Evolutionary conservation across 2,329 filamentous ascomycete species (phyloP), one percentile per base, ranked within the genome.

Genomic region (Aspergillus sp.): DNA sequence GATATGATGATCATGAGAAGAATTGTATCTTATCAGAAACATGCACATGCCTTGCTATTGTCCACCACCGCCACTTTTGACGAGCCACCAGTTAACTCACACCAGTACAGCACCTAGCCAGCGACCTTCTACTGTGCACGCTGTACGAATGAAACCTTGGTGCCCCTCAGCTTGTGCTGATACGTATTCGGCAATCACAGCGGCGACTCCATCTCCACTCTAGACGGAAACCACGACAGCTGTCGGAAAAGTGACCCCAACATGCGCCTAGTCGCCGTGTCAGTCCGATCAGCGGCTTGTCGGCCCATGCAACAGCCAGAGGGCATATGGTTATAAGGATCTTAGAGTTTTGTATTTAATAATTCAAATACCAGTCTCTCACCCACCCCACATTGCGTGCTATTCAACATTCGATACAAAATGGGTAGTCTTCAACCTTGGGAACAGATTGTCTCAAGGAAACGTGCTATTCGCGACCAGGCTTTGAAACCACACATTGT

Each of bases 391-490:
- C 21, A 12, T 21, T 12, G 19, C 43, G 17, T 27, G 11, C n/a
- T 37, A 25, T 37, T n/a, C 14, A n/a, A 6, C 35, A 37, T 46
- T 12, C n/a, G n/a, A 53, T 43, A 35, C 47, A 21, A 65, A 21
- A 69, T 69, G 66, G 57, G 61, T 23, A 59, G 55, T 19, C 44
- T 61, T 21, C 57, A 67, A 50, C 25, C 64, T 8, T 75, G 73
- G 73, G 55, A 70, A 53, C 62, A 71, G 1, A 69, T 64, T 14
- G 70, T 71, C 15, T 61, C 63, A 12, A 41, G 65, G 41, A 76
- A 76, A 60, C 62, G 66, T 6, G 31, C 55, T 6, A 49, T 62
- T 15, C 60, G 70, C 55, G 65, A 73, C 37, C 58, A 67, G 17
- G 56, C 66, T 12, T 48, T 76, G 15, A 58, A 66, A 11, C 67